Evolutionary conservation across 75 land plant species (phyloP), one percentile per base, ranked within the genome.

Genomic region (Gnetum montanum): DNA sequence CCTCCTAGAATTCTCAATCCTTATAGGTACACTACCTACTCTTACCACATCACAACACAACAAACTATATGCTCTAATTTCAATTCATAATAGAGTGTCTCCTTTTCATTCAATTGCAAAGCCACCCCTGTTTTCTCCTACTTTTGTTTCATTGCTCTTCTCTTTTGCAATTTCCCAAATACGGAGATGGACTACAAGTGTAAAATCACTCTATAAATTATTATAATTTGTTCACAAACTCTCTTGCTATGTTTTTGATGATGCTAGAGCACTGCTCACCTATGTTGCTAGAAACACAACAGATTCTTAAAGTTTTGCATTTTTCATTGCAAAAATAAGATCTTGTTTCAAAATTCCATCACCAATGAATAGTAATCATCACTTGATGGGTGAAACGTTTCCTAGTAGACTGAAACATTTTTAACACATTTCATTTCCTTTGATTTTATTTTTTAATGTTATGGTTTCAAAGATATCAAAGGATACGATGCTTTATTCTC

Each of bases 261-360:
- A 88, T 38, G 94, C 91, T 1, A 91, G 83, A 0, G 77, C 88
- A 8, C 73, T 87, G 2, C 72, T 84, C 40, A 70, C 77, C 2
- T 86, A 83, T 59, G 90, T 83, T 69, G 90, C 88, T 23, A 72
- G n/a, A n/a, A n/a, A n/a, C n/a, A n/a, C n/a, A n/a, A n/a, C n/a
- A n/a, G n/a, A n/a, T n/a, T n/a, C n/a, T n/a, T n/a, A n/a, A n/a
- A n/a, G n/a, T n/a, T n/a, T n/a, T n/a, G n/a, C n/a, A n/a, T n/a
- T n/a, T n/a, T n/a, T n/a, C n/a, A n/a, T n/a, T n/a, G n/a, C n/a
- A n/a, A n/a, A n/a, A n/a, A n/a, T n/a, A n/a, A n/a, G n/a, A n/a
- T n/a, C n/a, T n/a, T n/a, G n/a, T n/a, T n/a, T n/a, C n/a, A n/a
- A n/a, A n/a, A n/a, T n/a, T n/a, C n/a, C n/a, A n/a, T n/a, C n/a